Base-by-base conservation (phyloP, 257 asterid genomes). In the Linaria vulgaris region DNA sequence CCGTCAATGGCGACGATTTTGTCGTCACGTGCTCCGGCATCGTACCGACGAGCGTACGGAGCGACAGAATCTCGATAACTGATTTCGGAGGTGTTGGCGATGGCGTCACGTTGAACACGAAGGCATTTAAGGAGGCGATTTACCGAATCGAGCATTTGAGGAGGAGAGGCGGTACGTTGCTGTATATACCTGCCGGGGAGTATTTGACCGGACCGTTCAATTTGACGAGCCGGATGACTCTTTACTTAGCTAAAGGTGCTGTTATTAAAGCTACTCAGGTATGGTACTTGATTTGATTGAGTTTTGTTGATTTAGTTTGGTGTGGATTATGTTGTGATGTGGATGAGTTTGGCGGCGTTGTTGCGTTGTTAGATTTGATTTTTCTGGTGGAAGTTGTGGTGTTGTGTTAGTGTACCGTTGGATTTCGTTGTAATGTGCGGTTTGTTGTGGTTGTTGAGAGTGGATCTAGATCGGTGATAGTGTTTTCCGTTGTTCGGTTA, bases 211-310 rank as follows among this genome's bases (percentile, higher is more conserved):
- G 78, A 13, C 87, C 95, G 1, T 87, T 92, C 58, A 84, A 79
- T 72, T 83, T 91, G 8, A 88, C 98, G 6, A 91, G 98, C 82
- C 84, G 80, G 10, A 92, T 92, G 97, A 89, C 99, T 55, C 97
- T 92, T 21, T 92, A 78, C 80, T 74, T 92, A 75, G 95, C 96
- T 45, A 55, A 58, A 49, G 95, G 88, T 41, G 95, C 99, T 56
- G 84, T 82, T 61, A 89, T 92, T 79, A 83, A 79, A 76, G 94
- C 97, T 56, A 72, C 90, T 9, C 72, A 43, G 97, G 99, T 92
- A 82, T n/a, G n/a, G 9, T 57, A 41, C n/a, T 46, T 16, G 22
- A 45, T 44, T 14, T 14, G 20, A 44, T 5, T 56, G 14, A 31
- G 17, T 5, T 51, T 37, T 45, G 21, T 11, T 30, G 23, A n/a